These are phyloP conservation scores for Termitomyces sp. DNA, from an alignment of 768 basidiomycete genomes.

Conservation along the genomic window DNA sequence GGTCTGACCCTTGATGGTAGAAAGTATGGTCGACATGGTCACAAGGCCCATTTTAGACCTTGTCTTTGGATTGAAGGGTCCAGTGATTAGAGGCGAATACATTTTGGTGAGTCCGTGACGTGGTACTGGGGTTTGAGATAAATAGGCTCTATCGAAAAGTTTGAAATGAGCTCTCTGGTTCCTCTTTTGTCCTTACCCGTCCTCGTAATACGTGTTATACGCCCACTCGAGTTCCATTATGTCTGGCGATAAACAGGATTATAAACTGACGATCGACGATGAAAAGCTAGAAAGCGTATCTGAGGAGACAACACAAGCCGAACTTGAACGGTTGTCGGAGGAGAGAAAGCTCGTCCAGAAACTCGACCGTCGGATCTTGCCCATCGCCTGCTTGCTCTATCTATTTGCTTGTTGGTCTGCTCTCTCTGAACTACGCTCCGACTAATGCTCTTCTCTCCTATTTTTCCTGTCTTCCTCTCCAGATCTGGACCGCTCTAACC, in stretches of 20 bases:
- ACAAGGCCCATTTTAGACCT: slow-evolving; percentile 15
- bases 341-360: slow-evolving; percentile 47
- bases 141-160: slow-evolving; percentile 1
- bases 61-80: slow-evolving; percentile 14
- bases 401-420: slow-evolving; percentile 63
- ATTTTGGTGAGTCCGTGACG: slow-evolving; percentile 23
- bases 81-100: slow-evolving; percentile 14
- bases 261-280: slow-evolving; percentile 12
- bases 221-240: not conserved
- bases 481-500: slow-evolving; percentile 72
- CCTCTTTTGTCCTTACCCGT: not conserved
- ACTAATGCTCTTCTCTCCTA: not conserved
- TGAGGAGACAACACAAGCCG: slow-evolving; percentile 12
- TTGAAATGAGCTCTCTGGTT: slow-evolving; percentile 3
- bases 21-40: slow-evolving; percentile 11
- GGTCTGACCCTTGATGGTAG: slow-evolving; percentile 1
- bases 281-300: slow-evolving; percentile 25
- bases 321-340: slow-evolving; percentile 7
- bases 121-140: slow-evolving; percentile 7
- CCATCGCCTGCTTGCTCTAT: slow-evolving; percentile 69
- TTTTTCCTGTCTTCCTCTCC: slow-evolving; percentile 3
- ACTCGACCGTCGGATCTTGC: slow-evolving; percentile 62
- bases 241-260: slow-evolving; percentile 6
- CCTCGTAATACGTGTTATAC: not conserved
- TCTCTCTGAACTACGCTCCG: not conserved